Evolutionary conservation across 2,329 filamentous ascomycete species (phyloP).

Genomic region (Phaeophleospora eucalypticola): DNA sequence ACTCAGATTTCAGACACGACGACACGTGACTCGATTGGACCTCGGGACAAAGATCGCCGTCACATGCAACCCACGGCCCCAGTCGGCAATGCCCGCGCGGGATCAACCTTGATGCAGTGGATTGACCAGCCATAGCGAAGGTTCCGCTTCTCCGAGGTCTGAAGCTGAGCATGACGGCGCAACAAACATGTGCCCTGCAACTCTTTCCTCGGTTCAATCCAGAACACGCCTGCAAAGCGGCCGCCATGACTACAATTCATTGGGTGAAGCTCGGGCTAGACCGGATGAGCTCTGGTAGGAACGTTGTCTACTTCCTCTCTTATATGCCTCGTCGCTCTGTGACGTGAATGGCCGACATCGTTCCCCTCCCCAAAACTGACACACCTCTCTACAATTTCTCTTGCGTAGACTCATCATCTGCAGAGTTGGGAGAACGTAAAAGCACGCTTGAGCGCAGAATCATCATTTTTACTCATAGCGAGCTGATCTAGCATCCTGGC

Average conservation of each 20-base stretch:
- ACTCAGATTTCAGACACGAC: too few species aligned
- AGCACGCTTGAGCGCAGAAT: too few species aligned
- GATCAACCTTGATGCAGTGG: not conserved
- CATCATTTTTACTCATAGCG: too few species aligned
- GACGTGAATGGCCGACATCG: not conserved
- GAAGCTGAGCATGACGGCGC: not conserved
- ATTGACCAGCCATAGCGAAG: not conserved
- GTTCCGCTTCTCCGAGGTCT: conserved; percentile 22
- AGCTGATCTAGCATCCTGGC: conserved; percentile 31
- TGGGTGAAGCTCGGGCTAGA: conserved; percentile 17
- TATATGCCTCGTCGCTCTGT: not conserved
- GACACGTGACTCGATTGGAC: too few species aligned
- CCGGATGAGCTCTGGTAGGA: conserved; percentile 12
- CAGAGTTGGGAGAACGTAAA: too few species aligned
- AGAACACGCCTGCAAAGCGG: not conserved
- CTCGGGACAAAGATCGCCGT: not conserved
- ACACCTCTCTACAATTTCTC: not conserved
- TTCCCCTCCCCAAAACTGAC: not conserved
- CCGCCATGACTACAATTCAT: not conserved
- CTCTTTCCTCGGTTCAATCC: not conserved
- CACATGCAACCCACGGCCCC: too few species aligned
- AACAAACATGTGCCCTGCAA: not conserved
- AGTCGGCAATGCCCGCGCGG: too few species aligned
- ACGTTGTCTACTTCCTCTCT: not conserved
- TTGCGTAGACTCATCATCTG: not conserved